A percentile compares a stretch with the other conserved stretches of the same genome.
phyloP scores from a whole-genome alignment of 202 grass and related monocot species.

The Bolboschoenoplectus hybrid region DNA sequence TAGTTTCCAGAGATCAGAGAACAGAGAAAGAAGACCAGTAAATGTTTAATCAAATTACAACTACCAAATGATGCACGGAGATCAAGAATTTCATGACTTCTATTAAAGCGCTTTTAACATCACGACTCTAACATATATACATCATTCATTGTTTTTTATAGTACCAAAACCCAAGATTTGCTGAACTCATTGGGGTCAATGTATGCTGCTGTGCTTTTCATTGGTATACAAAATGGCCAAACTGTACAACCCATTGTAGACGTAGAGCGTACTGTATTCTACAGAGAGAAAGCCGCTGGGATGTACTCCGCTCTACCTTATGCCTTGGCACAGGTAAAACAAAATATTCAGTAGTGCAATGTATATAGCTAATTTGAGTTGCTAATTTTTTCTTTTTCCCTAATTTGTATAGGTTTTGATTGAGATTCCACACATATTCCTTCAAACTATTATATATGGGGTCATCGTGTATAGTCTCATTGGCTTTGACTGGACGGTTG shows the following conservation, averaged over 20 bases:
- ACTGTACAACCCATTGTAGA: conserved; percentile 93
- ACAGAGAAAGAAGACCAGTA: conserved; percentile 36
- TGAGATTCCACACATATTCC: conserved; percentile 91
- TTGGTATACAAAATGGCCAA: conserved; percentile 97
- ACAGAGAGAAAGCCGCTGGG: conserved; percentile 88
- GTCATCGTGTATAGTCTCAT: conserved; percentile 86
- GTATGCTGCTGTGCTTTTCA: conserved; percentile 92
- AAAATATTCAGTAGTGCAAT: neutral
- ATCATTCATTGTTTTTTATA: conserved; percentile 40
- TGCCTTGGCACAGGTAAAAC: conserved; percentile 88
- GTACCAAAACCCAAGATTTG: conserved; percentile 56
- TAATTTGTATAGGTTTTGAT: conserved; percentile 77
- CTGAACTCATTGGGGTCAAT: conserved; percentile 92
- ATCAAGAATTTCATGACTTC: neutral
- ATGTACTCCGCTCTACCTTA: conserved; percentile 97
- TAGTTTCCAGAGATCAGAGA: conserved; percentile 19
- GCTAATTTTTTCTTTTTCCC: neutral
- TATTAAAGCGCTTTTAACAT: neutral
- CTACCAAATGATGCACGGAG: neutral
- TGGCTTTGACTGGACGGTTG: conserved; percentile 69
- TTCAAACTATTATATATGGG: conserved; percentile 79
- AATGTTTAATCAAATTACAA: neutral
- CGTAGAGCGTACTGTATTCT: conserved; percentile 88
- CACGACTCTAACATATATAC: neutral
- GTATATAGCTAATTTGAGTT: neutral